Evolutionary conservation across 805 yeast species (phyloP).

Genomic region (Candida hungchunana): DNA sequence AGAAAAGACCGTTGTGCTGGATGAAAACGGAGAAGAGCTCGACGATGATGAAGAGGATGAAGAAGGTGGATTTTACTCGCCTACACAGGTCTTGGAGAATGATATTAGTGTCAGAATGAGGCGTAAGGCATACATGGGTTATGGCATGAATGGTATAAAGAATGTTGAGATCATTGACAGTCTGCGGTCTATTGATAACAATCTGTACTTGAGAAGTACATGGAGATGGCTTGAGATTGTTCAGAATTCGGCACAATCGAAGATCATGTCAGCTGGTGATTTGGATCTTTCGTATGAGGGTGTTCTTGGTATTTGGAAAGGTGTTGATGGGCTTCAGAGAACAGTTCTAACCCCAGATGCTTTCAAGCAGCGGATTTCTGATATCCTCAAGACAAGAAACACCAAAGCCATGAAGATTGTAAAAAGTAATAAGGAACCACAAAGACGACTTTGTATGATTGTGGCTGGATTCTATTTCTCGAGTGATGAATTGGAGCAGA

Average conservation of each 20-base stretch:
- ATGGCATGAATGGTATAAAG: slow-evolving; percentile 60
- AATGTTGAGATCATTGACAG: slow-evolving; percentile 59
- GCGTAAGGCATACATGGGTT: slow-evolving; percentile 67
- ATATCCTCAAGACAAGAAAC: slow-evolving; percentile 31
- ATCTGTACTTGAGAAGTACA: slow-evolving; percentile 61
- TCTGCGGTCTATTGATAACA: slow-evolving; percentile 46
- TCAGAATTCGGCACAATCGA: slow-evolving; percentile 55
- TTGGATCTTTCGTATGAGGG: slow-evolving; percentile 86
- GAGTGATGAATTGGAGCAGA: slow-evolving; percentile 66
- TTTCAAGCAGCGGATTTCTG: slow-evolving; percentile 27
- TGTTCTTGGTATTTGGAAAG: slow-evolving; percentile 86
- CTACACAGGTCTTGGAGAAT: slow-evolving; percentile 48
- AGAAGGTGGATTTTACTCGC: slow-evolving; percentile 27
- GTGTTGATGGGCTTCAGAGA: slow-evolving; percentile 51
- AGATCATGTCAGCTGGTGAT: slow-evolving; percentile 62
- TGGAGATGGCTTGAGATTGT: slow-evolving; percentile 92
- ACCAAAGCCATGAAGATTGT: slow-evolving; percentile 27
- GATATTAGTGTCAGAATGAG: slow-evolving; percentile 75
- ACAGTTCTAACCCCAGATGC: slow-evolving; percentile 20
- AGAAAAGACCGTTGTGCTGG: slow-evolving; percentile 1
- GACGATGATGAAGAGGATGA: slow-evolving; percentile 20
- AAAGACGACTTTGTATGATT: slow-evolving; percentile 72
- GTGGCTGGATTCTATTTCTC: slow-evolving; percentile 91
- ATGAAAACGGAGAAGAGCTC: slow-evolving; percentile 19
- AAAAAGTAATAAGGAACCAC: slow-evolving; percentile 50